Evolutionary conservation across 768 basidiomycete species (phyloP).

Genomic region (Mycena vulgaris): DNA sequence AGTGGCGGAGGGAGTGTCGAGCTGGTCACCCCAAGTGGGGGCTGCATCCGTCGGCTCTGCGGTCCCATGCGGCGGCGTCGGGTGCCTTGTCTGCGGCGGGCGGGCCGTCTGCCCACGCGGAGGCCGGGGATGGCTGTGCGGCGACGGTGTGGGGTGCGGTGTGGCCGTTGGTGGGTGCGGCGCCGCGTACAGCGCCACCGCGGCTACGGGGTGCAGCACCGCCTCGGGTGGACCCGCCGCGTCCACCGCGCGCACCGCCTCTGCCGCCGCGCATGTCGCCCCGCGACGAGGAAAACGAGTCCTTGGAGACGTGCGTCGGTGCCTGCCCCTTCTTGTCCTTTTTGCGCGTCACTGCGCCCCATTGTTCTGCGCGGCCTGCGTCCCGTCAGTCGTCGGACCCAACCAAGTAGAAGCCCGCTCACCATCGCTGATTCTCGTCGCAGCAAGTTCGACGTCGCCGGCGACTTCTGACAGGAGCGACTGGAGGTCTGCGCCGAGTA

Average conservation of each 20-base stretch:
- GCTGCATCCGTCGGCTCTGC: slow-evolving; percentile 37
- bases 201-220: slow-evolving; percentile 65
- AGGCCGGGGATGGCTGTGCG: slow-evolving; percentile 52
- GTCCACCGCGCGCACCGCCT: slow-evolving; percentile 69
- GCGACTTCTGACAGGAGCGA: slow-evolving; percentile 76
- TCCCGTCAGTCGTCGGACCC: slow-evolving; percentile 38
- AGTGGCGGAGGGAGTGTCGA: slow-evolving; percentile 49
- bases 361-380: slow-evolving; percentile 81
- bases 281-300: slow-evolving; percentile 59
- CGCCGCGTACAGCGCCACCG: slow-evolving; percentile 63
- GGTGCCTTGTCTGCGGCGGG: slow-evolving; percentile 39
- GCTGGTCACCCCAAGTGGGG: slow-evolving; percentile 52
- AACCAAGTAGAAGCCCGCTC: slow-evolving; percentile 34
- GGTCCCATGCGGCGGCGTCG: slow-evolving; percentile 48
- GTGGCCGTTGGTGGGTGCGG: slow-evolving; percentile 52
- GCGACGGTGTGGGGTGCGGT: slow-evolving; percentile 35
- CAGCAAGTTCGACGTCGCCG: slow-evolving; percentile 81
- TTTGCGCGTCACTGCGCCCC: slow-evolving; percentile 89
- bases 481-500: slow-evolving; percentile 68
- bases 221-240: slow-evolving; percentile 74
- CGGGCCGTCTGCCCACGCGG: slow-evolving; percentile 49
- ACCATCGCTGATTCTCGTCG: slow-evolving; percentile 86
- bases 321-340: slow-evolving; percentile 84
- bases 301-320: slow-evolving; percentile 64
- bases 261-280: slow-evolving; percentile 75